Evolutionary conservation across 306 rosid species (phyloP).

Genomic region (Echinosophora koreensis): DNA sequence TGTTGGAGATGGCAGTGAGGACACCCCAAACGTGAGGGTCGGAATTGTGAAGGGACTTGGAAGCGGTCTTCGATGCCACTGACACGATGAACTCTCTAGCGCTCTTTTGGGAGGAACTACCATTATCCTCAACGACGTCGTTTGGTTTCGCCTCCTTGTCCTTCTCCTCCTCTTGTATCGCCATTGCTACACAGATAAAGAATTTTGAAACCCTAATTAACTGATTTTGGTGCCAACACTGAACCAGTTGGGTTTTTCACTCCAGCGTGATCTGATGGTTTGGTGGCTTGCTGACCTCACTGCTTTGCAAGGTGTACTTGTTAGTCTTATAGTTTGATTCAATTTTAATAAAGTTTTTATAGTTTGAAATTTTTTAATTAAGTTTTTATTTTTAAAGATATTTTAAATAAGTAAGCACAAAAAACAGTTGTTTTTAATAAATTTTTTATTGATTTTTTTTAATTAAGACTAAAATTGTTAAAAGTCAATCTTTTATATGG

Average conservation of each 20-base stretch:
- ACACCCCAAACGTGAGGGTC: constrained; percentile 88
- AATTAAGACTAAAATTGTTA: too few species aligned
- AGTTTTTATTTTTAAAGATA: too few species aligned
- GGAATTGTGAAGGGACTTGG: constrained; percentile 73
- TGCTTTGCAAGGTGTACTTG: too few species aligned
- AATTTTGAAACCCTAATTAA: constrained; percentile 67
- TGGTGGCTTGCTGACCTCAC: too few species aligned
- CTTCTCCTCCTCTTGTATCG: constrained; percentile 46
- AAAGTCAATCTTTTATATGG: too few species aligned
- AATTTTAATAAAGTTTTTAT: too few species aligned
- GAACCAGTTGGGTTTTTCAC: not conserved
- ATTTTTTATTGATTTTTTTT: too few species aligned
- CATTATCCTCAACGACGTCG: not conserved
- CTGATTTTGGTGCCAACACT: not conserved
- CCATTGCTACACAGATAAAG: constrained; percentile 46
- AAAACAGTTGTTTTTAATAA: too few species aligned
- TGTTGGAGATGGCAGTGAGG: constrained; percentile 88
- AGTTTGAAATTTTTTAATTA: too few species aligned
- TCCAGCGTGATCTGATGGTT: too few species aligned
- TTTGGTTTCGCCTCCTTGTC: constrained; percentile 5
- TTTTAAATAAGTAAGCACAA: too few species aligned
- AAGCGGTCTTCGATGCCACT: constrained; percentile 73
- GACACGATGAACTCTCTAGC: constrained; percentile 65
- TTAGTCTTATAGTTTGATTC: too few species aligned
- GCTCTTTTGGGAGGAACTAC: constrained; percentile 23